phyloP scores from a whole-genome alignment of 768 basidiomycete species.

The Collybia sp. region DNA sequence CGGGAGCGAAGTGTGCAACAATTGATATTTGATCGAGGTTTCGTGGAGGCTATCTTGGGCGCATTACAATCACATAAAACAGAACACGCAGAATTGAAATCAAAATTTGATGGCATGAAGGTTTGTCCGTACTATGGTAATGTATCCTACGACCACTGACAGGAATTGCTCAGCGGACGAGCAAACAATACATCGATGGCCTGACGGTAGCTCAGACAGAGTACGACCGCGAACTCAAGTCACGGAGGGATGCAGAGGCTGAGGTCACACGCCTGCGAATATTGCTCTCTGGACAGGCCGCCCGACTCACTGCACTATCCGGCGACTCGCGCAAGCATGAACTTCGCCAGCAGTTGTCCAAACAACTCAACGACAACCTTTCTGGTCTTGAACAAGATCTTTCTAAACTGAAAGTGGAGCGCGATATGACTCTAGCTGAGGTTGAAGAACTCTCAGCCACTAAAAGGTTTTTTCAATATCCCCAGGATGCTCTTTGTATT shows the following conservation, averaged over 20 bases:
- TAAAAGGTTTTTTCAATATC: constrained; percentile 46
- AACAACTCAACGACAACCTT: constrained; percentile 74
- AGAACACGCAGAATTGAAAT: constrained; percentile 61
- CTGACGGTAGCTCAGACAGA: constrained; percentile 90
- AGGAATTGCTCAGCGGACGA: constrained; percentile 60
- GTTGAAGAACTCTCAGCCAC: constrained; percentile 82
- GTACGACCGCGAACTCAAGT: constrained; percentile 87
- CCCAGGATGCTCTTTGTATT: constrained; percentile 1
- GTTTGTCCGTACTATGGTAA: constrained; percentile 35
- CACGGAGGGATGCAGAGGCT: constrained; percentile 86
- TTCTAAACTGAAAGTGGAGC: constrained; percentile 81
- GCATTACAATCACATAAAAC: constrained; percentile 62
- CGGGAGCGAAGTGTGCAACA: constrained; percentile 54
- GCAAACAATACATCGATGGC: constrained; percentile 89
- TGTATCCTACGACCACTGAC: constrained; percentile 2
- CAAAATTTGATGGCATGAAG: constrained; percentile 82
- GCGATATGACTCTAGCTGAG: constrained; percentile 90
- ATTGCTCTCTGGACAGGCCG: constrained; percentile 86
- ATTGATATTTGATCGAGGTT: constrained; percentile 65
- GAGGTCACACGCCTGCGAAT: constrained; percentile 85
- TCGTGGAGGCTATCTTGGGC: constrained; percentile 65
- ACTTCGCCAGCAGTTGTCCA: constrained; percentile 70
- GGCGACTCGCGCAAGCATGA: constrained; percentile 78
- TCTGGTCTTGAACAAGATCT: constrained; percentile 80
- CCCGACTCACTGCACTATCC: constrained; percentile 77